phyloP scores from a whole-genome alignment of 305 asterid genomes.

The Withania somnifera region DNA sequence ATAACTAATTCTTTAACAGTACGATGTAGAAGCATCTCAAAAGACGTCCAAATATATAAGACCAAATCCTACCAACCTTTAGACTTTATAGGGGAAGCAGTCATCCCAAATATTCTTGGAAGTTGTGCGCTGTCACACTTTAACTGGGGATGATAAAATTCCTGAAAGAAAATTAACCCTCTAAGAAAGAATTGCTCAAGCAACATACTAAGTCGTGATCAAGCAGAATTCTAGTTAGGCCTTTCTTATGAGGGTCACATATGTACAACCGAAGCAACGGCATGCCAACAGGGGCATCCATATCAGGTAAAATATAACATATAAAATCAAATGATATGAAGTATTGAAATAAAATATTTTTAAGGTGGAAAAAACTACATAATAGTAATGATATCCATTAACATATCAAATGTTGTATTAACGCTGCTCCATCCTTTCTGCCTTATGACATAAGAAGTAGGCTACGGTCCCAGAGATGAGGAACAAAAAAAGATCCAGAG shows the following conservation, averaged over 20 bases:
- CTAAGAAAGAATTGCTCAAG: neutral
- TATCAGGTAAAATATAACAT: no score
- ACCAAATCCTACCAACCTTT: constrained; percentile 39
- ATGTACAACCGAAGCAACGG: neutral
- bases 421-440: no score
- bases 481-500: no score
- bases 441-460: no score
- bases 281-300: no score
- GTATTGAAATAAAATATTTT: no score
- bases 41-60: neutral
- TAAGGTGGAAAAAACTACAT: no score
- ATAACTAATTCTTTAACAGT: neutral
- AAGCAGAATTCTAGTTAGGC: neutral
- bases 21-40: neutral
- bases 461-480: no score
- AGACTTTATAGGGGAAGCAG: constrained; percentile 88
- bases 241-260: neutral
- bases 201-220: neutral
- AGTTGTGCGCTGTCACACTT: constrained; percentile 16
- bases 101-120: constrained; percentile 92
- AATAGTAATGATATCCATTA: no score
- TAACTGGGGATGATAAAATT: constrained; percentile 47
- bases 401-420: no score
- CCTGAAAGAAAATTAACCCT: constrained; percentile 22
- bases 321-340: no score